These are phyloP conservation scores for Sporothrix luriei DNA, from an alignment of 2,329 filamentous ascomycete genomes.

Conservation along the genomic window DNA sequence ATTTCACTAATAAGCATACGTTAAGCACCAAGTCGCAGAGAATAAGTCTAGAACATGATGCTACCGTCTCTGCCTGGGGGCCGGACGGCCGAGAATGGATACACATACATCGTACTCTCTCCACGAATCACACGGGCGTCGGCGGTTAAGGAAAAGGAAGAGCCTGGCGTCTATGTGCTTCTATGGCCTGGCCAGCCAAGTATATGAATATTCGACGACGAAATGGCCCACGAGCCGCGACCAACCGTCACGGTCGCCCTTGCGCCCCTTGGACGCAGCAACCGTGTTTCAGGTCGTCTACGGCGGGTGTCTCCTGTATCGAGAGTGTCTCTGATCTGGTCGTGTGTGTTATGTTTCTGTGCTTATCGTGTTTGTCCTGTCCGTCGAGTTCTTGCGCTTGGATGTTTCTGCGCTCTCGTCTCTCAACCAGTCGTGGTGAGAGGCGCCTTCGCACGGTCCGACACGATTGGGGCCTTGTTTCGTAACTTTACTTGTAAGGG, in stretches of 20 bases:
- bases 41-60: not conserved
- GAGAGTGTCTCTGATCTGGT: not conserved
- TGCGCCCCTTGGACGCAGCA: conserved; percentile 11
- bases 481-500: not conserved
- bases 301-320: not conserved
- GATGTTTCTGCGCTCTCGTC: not conserved
- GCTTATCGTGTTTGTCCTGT: too few relatives aligned
- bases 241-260: not conserved
- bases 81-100: not conserved
- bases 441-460: not conserved
- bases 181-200: too few relatives aligned
- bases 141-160: conserved; percentile 16
- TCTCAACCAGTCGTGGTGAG: not conserved
- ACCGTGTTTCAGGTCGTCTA: conserved; percentile 14
- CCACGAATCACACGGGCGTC: conserved; percentile 1
- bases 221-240: not conserved
- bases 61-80: too few relatives aligned
- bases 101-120: too few relatives aligned
- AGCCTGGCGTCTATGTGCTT: too few relatives aligned
- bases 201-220: too few relatives aligned
- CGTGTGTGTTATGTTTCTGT: not conserved
- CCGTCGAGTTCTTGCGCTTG: too few relatives aligned
- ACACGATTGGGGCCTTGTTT: not conserved
- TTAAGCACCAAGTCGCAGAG: not conserved
- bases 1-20: too few relatives aligned